A percentile compares a stretch with the other conserved stretches of the same genome.
Evolutionary conservation across 441 rosid genomes (phyloP).

Genomic region (Eutrema salsugineum): DNA sequence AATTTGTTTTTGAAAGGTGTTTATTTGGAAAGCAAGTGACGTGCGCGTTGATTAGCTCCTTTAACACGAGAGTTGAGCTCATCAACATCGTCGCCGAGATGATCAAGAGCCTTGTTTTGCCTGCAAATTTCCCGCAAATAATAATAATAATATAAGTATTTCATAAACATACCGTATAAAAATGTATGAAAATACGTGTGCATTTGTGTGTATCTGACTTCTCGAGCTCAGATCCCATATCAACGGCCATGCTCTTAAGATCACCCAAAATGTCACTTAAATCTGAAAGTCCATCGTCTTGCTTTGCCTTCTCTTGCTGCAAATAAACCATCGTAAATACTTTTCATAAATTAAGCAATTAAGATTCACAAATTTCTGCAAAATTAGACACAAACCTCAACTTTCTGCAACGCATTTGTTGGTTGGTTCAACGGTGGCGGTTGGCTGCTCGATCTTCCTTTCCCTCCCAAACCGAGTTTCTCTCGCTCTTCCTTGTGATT

Average conservation of each 20-base stretch:
- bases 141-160: background rate
- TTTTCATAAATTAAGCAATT: background rate
- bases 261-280: constrained; percentile 59
- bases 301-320: constrained; percentile 60
- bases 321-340: background rate
- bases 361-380: background rate
- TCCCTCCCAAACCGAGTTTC: constrained; percentile 44
- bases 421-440: constrained; percentile 42
- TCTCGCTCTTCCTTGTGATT: constrained; percentile 45
- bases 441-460: constrained; percentile 33
- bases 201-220: constrained; percentile 36
- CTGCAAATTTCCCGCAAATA: constrained; percentile 34
- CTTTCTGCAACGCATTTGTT: constrained; percentile 49
- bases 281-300: constrained; percentile 65
- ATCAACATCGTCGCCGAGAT: constrained; percentile 52
- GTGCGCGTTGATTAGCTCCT: constrained; percentile 70
- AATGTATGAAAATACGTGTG: background rate
- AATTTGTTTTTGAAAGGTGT: background rate
- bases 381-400: constrained; percentile 44
- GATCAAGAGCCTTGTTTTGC: constrained; percentile 73
- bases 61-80: constrained; percentile 63
- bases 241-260: constrained; percentile 68
- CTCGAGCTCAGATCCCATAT: constrained; percentile 67
- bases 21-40: constrained; percentile 46
- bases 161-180: background rate